Evolutionary conservation across 2,329 filamentous ascomycete genomes (phyloP).

Genomic region (Cladosporium phlei): DNA sequence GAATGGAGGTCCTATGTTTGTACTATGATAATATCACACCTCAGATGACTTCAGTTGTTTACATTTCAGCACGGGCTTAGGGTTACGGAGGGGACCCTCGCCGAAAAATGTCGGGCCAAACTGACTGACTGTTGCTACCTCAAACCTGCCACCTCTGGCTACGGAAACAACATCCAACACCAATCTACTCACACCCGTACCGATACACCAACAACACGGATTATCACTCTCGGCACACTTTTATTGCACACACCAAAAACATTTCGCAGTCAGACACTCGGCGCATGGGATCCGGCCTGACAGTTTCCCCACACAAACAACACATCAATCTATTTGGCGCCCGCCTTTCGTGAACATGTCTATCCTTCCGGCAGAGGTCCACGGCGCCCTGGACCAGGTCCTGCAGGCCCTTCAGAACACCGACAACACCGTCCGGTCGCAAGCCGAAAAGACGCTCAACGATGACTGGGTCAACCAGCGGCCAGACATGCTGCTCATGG

Average conservation of each 20-base stretch:
- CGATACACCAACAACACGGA: not conserved
- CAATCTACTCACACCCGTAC: not conserved
- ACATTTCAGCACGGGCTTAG: too few species aligned
- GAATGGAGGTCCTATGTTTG: too few species aligned
- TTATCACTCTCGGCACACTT: not conserved
- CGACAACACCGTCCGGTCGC: conserved; percentile 78
- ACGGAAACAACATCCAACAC: too few species aligned
- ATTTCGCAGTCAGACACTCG: not conserved
- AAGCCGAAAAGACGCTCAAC: conserved; percentile 85
- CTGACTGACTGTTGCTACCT: too few species aligned
- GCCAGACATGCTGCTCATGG: conserved; percentile 88
- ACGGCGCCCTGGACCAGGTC: conserved; percentile 78
- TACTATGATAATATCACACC: too few species aligned
- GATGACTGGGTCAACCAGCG: conserved; percentile 79
- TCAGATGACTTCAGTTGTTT: too few species aligned
- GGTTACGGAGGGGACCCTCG: too few species aligned
- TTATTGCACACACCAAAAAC: not conserved
- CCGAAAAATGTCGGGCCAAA: not conserved
- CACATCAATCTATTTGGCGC: not conserved
- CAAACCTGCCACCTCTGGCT: not conserved
- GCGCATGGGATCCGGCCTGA: conserved; percentile 5
- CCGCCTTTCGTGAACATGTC: conserved; percentile 44
- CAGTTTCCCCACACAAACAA: conserved; percentile 12
- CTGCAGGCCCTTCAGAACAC: conserved; percentile 82
- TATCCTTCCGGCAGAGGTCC: conserved; percentile 76